Evolutionary conservation across 116 monocot genomes (phyloP), one percentile per base, ranked within the genome.

Genomic region (Trichopus zeylanicus): DNA sequence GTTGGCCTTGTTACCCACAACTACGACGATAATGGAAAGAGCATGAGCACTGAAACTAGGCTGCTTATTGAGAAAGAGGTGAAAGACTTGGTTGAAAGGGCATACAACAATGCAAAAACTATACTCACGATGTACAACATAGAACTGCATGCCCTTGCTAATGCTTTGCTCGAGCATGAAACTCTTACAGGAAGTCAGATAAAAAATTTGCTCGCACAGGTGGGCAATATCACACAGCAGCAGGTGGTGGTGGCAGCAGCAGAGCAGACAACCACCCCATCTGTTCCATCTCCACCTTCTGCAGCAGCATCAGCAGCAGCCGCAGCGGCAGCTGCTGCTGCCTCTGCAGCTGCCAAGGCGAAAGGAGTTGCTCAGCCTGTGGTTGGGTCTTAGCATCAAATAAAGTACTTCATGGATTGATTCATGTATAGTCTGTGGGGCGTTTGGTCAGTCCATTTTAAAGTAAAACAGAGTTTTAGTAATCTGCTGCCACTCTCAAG

Each of bases 41-140:
- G 85, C 75, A 81, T 97, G 87, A 97, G 97, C 59, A 87, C 81
- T 0, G 78, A 86, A 10, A 97, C 97, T 1, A 80, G 91, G 47
- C 72, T 77, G 26, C 69, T 91, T 4, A 88, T 97, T 18, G 97
- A 97, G 69, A 60, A 91, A 35, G 97, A 91, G 60, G 87, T 97
- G 64, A 91, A 67, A 55, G 77, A 78, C 5, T 77, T 97, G 19
- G 62, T 97, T 5, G 84, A 82, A 48, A 82, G 70, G 62, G 97
- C 97, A 21, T 97, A 91, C 57, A 71, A 81, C 26, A 97, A 97
- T 66, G 97, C 97, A 42, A 97, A 87, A 26, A 73, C 67, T 9
- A 97, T 91, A 12, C 32, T 91, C 26, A 82, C 73, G 18, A 75
- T 70, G 0, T 79, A 87, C 63, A 70, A 70, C 33, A 84, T 67